Base-by-base conservation (phyloP, 306 rosid species). In the Cucurbita pepo region DNA sequence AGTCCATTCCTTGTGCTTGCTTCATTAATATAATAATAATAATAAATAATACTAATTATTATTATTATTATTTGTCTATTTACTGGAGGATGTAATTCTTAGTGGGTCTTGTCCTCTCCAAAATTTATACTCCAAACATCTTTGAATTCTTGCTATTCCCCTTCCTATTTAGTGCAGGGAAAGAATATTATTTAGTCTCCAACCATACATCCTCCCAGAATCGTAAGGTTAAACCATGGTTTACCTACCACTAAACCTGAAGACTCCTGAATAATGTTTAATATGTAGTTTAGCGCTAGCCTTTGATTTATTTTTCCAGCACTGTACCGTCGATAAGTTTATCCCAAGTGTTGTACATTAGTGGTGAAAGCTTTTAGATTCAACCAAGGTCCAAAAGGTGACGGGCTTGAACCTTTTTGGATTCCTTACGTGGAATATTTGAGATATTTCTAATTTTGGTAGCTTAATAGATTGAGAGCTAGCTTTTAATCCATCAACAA, bases 1-100 rank as follows among this genome's bases (percentile, higher is more conserved):
- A 81, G 85, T 66, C 56, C 66, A 34, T 45, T 13, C 14, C 51
- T 5, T 51, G 21, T 45, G 44, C 56, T 76, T 71, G 47, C 9
- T 0, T 5, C 14, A 18, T 63, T n/a, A 34, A 52, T 53, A 55
- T 70, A 71, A 13, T 69, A 40, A 53, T 48, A 3, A 1, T 66
- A 10, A 13, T 36, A 7, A 16, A 21, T 21, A 77, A 18, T 43
- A 18, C 11, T 44, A 3, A 1, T 66, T 10, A 13, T 36, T 7
- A 16, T 38, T 62, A 30, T 3, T 30, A 30, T 30, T 30, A 30
- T 9, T 4, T 65, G 53, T 65, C 37, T 43, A 44, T 41, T 65
- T 43, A 18, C 8, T 62, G 47, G 69, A 3, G 69, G 50, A 63
- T 63, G 47, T 40, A 38, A 25, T 61, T 16, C 67, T 16, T 40